These are phyloP conservation scores for Immersiella caudata DNA, from an alignment of 495 filamentous ascomycete species.

Conservation along the genomic window DNA sequence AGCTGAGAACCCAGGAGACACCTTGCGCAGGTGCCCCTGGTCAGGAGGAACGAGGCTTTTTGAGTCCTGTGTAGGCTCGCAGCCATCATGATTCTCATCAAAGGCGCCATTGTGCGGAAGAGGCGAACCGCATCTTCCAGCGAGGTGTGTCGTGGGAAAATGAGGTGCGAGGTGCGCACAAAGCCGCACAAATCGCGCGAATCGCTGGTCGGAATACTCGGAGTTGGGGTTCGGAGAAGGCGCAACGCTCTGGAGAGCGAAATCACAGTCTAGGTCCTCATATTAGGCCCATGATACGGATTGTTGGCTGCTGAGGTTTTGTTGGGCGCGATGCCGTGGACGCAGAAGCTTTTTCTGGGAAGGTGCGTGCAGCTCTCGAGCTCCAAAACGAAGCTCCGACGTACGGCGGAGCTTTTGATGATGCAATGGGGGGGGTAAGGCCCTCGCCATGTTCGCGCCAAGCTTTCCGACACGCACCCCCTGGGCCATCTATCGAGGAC, in stretches of 20 bases:
- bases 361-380: slow-evolving; percentile 3
- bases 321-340: neutral
- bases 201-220: neutral
- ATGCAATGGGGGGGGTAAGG: slow-evolving; percentile 35
- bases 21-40: slow-evolving; percentile 3
- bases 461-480: neutral
- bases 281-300: neutral
- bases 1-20: slow-evolving; percentile 10
- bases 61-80: slow-evolving; percentile 22
- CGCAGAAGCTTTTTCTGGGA: neutral
- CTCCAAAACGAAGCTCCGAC: slow-evolving; percentile 19
- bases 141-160: neutral
- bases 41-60: slow-evolving; percentile 18
- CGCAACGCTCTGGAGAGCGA: neutral
- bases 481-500: neutral
- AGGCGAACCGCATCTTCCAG: slow-evolving; percentile 20
- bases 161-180: neutral
- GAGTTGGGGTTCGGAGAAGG: slow-evolving; percentile 2
- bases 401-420: slow-evolving; percentile 24
- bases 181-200: slow-evolving; percentile 22
- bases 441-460: neutral
- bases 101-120: slow-evolving; percentile 29
- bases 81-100: slow-evolving; percentile 34
- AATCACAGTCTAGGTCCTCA: neutral
- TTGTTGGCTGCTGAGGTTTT: neutral